Base-by-base conservation (phyloP, 805 yeast genomes). In the Saturnispora galanensis region DNA sequence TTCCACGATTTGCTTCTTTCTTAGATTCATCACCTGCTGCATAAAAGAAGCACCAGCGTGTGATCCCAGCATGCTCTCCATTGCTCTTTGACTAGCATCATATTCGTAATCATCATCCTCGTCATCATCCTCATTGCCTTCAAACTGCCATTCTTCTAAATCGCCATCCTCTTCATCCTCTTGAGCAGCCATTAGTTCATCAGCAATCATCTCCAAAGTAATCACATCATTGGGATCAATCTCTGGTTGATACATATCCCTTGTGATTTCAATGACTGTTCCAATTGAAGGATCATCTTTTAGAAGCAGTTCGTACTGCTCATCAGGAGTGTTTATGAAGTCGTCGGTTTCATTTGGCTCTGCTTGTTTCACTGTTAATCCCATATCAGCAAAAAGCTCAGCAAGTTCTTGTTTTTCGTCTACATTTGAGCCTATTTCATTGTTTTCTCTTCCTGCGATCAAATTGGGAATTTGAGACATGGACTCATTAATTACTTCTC, bases 181-280 rank as follows among this genome's bases (percentile, higher is more conserved):
- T 7, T 52, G 62, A 10, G 56, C 56, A 12, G 45, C 49, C 11
- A 53, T 55, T 11, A 71, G 51, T 10, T 74, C 74, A 41, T 70
- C 76, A 0, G 81, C 79, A 2, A 77, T 61, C 18, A 77, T 41
- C 48, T 78, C 83, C 12, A 79, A 57, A 44, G 77, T 76, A 1
- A 75, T 55, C 8, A 77, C 52, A 47, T 77, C 80, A 3, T 69
- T 68, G 4, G 63, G 62, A 42, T 67, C 71, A 38, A 71, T 62
- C 1, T 67, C 62, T 1, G 58, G 53, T n/a, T 28, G 12, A 53
- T 53, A 31, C n/a, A 38, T 26, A 9, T 36, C 15, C 11, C 37
- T 10, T 16, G 34, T 36, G 8, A 41, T 31, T 31, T 34, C 31
- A 11, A 34, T 21, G 10, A 31, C 34, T 26, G 17, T 32, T 8